Evolutionary conservation across 2,329 filamentous ascomycete species (phyloP), one percentile per base, ranked within the genome.

Genomic region (Chaetomiaceae sp.): DNA sequence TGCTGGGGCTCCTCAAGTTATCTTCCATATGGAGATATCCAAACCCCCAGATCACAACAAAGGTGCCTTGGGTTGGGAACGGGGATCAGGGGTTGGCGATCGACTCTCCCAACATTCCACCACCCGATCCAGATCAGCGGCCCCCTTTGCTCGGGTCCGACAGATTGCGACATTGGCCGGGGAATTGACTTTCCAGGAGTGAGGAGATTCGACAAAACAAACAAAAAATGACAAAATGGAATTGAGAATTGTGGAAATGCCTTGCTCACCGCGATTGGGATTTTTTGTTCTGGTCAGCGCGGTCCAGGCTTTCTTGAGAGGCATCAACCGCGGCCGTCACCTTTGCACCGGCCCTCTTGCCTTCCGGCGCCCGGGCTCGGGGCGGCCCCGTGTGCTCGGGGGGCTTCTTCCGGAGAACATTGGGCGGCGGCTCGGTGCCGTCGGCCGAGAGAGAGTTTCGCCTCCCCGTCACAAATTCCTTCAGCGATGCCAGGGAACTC

Each of bases 231-330:
- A n/a, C n/a, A n/a, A n/a, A n/a, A n/a, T n/a, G n/a, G n/a, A n/a
- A n/a, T n/a, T n/a, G n/a, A n/a, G n/a, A n/a, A n/a, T n/a, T n/a
- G n/a, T n/a, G 33, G 16, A 41, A 47, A 55, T 48, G 47, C 13
- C 17, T 25, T 50, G 44, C 55, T 63, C 51, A 62, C 62, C 54
- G 55, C 23, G 57, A 57, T n/a, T 48, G 52, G 45, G 60, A 55
- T 55, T 56, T 58, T 42, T 44, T 50, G 16, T 35, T 34, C 10
- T 47, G 35, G n/a, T 38, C 41, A 19, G 31, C 27, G 33, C 3
- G 44, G 16, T 10, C 25, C 41, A 31, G 27, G n/a, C n/a, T 39
- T 23, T 16, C 14, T 14, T 21, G 8, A n/a, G 21, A 13, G 20
- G 40, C 6, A 27, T 27, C 10, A 10, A 5, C 30, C 14, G 39